Conservation (phyloP, 2,329 filamentous ascomycete species). For the Rutstroemia sydowiana region DNA sequence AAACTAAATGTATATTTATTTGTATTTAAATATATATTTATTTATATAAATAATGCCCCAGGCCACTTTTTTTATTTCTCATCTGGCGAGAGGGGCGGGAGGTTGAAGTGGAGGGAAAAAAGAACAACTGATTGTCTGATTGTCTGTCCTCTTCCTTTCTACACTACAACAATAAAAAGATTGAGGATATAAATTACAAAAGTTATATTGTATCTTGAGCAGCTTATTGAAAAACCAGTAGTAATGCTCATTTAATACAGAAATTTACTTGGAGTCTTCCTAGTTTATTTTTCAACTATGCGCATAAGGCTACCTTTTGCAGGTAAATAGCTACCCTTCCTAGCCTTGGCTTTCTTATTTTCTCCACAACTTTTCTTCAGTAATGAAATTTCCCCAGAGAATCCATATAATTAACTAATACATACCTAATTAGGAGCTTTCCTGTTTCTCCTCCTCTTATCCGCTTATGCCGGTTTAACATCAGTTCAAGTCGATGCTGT, state of each 20-base stretch:
- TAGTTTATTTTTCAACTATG: conserved; percentile 42
- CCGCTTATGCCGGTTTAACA: conserved; percentile 75
- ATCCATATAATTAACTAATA: conserved; percentile 7
- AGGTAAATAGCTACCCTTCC: conserved; percentile 47
- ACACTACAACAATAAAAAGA: no score
- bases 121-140: no score
- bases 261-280: background rate
- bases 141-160: no score
- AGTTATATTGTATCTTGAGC: no score
- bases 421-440: conserved; percentile 50
- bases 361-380: conserved; percentile 1
- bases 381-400: background rate
- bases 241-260: conserved; percentile 1
- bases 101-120: no score
- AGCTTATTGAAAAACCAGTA: background rate
- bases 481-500: conserved; percentile 45
- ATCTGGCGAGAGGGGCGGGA: no score
- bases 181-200: no score
- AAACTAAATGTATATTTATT: no score
- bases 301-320: conserved; percentile 84
- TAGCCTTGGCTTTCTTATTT: conserved; percentile 4
- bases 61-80: no score
- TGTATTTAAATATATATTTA: no score
- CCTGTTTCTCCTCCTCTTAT: conserved; percentile 61
- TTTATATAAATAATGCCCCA: no score